Conservation (phyloP, 176 grass and related monocot species). For the Pharus latifolius region DNA sequence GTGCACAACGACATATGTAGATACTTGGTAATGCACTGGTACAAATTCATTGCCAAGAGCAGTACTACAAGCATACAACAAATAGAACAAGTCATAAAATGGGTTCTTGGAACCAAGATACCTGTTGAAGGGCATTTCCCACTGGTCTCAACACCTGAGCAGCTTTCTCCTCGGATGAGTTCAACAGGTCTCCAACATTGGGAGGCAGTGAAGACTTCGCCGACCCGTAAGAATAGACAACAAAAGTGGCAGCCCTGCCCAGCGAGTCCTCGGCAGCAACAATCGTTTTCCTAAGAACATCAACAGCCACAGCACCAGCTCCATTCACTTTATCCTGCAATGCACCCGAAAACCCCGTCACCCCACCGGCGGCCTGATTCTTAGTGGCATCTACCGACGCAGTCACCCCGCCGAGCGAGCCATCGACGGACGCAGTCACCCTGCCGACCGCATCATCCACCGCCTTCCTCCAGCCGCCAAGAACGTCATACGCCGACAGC, state of each 20-base stretch:
- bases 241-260: constrained; percentile 38
- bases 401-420: constrained; percentile 30
- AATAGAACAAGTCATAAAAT: neutral
- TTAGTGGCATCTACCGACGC: constrained; percentile 50
- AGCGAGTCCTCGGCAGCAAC: constrained; percentile 56
- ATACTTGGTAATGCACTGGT: neutral
- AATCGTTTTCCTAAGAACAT: constrained; percentile 55
- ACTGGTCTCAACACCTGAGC: constrained; percentile 44
- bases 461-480: constrained; percentile 51
- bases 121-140: constrained; percentile 73
- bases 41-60: neutral
- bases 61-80: neutral
- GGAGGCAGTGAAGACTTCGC: constrained; percentile 67
- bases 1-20: neutral
- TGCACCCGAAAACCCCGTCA: constrained; percentile 25
- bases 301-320: constrained; percentile 35
- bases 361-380: constrained; percentile 38
- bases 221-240: constrained; percentile 66
- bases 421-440: constrained; percentile 45
- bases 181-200: constrained; percentile 52
- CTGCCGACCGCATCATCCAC: constrained; percentile 34
- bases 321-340: constrained; percentile 51
- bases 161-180: constrained; percentile 82
- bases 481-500: constrained; percentile 46
- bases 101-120: neutral